These are phyloP conservation scores for Colletotrichum orchidophilum DNA, from an alignment of 2,329 filamentous ascomycete genomes.

Conservation along the genomic window DNA sequence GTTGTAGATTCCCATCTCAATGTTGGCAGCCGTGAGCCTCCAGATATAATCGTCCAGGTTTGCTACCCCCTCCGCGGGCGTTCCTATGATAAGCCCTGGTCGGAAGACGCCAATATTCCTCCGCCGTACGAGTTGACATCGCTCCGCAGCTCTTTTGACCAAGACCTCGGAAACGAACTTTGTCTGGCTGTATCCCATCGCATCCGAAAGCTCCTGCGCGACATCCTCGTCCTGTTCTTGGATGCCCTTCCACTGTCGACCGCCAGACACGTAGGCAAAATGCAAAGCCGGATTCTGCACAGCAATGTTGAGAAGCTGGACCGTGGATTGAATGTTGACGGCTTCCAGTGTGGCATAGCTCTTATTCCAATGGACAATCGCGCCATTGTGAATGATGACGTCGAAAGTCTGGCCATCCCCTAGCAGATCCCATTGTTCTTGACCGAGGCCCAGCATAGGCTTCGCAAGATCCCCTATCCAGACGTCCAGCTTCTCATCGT, in stretches of 20 bases:
- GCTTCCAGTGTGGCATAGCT: conserved; percentile 14
- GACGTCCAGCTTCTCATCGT: conserved; percentile 9
- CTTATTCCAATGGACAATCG: conserved; percentile 24
- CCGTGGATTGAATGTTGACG: conserved; percentile 7
- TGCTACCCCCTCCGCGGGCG: conserved; percentile 35
- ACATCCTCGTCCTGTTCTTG: neutral
- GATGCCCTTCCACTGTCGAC: conserved; percentile 2
- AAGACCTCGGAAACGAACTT: conserved; percentile 38
- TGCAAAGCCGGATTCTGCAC: neutral
- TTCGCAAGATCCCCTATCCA: conserved; percentile 8
- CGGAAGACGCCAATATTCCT: conserved; percentile 15
- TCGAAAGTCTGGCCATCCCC: neutral
- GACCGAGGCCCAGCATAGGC: neutral
- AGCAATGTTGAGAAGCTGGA: neutral
- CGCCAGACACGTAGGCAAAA: conserved; percentile 15
- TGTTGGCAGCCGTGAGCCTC: conserved; percentile 31
- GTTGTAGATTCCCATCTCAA: conserved; percentile 33
- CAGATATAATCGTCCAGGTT: conserved; percentile 37
- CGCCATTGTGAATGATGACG: conserved; percentile 9
- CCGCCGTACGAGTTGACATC: neutral
- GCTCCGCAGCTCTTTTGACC: conserved; percentile 32
- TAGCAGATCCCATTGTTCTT: neutral
- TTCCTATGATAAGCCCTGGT: conserved; percentile 36
- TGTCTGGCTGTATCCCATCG: conserved; percentile 37
- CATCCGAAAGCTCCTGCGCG: conserved; percentile 14